phyloP scores from a whole-genome alignment of 108 stramenopile genomes.

The Nitzschia palea region DNA sequence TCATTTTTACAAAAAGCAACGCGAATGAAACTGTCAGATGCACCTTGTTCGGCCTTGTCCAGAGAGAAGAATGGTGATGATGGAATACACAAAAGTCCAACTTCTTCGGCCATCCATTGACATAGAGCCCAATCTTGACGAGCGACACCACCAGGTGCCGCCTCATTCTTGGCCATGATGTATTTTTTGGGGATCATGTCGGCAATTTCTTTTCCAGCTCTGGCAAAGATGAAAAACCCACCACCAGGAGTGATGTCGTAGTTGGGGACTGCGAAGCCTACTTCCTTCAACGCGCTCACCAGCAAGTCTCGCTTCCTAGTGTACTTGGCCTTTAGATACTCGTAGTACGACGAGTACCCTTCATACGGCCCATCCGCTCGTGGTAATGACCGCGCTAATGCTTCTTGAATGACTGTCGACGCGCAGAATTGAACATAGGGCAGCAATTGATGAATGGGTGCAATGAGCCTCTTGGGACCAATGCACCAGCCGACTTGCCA shows the following conservation, averaged over 20 bases:
- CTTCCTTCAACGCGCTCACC: slow-evolving; percentile 53
- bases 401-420: slow-evolving; percentile 92
- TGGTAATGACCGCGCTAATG: slow-evolving; percentile 76
- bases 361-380: slow-evolving; percentile 87
- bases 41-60: slow-evolving; percentile 55
- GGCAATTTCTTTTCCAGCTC: slow-evolving; percentile 67
- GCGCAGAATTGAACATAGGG: slow-evolving; percentile 98
- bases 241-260: slow-evolving; percentile 76
- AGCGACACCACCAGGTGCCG: slow-evolving; percentile 76
- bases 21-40: slow-evolving; percentile 84
- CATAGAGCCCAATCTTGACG: slow-evolving; percentile 88
- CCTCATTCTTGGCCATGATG: slow-evolving; percentile 50
- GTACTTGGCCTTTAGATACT: slow-evolving; percentile 74
- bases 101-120: slow-evolving; percentile 93
- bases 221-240: slow-evolving; percentile 96
- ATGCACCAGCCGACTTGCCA: slow-evolving; percentile 99
- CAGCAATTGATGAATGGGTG: slow-evolving; percentile 71
- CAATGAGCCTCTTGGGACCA: slow-evolving; percentile 80
- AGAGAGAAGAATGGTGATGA: slow-evolving; percentile 91
- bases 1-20: slow-evolving; percentile 98
- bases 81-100: slow-evolving; percentile 94
- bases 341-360: slow-evolving; percentile 75
- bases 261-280: slow-evolving; percentile 81
- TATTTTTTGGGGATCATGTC: slow-evolving; percentile 48
- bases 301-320: slow-evolving; percentile 85